Conservation (phyloP, 108 stramenopile species). For the Schizochytrium sp. region DNA sequence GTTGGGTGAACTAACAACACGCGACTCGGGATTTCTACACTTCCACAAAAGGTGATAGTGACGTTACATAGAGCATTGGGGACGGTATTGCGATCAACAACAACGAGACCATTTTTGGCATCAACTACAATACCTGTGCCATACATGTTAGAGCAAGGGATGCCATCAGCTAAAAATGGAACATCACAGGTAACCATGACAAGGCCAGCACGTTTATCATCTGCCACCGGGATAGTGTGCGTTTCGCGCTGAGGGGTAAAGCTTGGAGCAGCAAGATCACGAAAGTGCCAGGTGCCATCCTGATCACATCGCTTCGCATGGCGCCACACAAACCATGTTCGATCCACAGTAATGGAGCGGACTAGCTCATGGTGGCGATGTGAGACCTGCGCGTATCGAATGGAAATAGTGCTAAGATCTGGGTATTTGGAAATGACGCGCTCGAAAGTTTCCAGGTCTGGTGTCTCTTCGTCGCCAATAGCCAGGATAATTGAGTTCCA, state of each 20-base stretch:
- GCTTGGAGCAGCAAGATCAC: conserved; percentile 16
- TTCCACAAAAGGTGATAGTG: conserved; percentile 68
- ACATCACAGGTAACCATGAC: conserved; percentile 70
- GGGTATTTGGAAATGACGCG: conserved; percentile 62
- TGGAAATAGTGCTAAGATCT: conserved; percentile 63
- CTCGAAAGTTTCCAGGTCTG: conserved; percentile 66
- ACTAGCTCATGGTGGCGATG: not conserved
- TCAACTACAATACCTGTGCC: conserved; percentile 72
- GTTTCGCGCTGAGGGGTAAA: not conserved
- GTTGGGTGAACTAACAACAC: conserved; percentile 70
- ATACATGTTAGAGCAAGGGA: conserved; percentile 50
- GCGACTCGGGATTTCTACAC: conserved; percentile 66
- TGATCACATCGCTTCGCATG: not conserved
- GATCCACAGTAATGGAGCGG: not conserved
- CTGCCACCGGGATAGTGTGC: not conserved
- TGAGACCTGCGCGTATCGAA: conserved; percentile 57
- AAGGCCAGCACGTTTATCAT: conserved; percentile 1
- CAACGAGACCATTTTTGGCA: conserved; percentile 68
- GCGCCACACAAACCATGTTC: conserved; percentile 34
- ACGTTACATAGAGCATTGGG: conserved; percentile 69
- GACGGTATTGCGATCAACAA: conserved; percentile 74
- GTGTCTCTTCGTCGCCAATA: conserved; percentile 65
- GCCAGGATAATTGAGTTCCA: conserved; percentile 64
- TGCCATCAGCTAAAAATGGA: conserved; percentile 68
- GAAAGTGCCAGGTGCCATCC: conserved; percentile 35